Evolutionary conservation across 2,329 filamentous ascomycete genomes (phyloP), one percentile per base, ranked within the genome.

Genomic region (Septoria petroselini): DNA sequence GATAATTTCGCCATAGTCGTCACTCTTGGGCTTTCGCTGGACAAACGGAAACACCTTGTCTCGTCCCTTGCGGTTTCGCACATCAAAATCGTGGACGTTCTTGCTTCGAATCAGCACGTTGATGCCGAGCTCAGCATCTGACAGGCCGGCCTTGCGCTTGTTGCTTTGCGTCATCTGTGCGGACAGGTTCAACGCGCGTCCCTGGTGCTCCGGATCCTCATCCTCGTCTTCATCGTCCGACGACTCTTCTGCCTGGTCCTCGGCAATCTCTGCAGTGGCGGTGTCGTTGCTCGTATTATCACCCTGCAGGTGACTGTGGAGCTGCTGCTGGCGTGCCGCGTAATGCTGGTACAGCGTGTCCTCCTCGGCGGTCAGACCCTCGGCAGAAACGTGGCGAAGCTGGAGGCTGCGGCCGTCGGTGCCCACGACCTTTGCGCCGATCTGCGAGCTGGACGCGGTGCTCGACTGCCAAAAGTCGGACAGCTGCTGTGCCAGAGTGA

Each of bases 1-100:
- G 60, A 98, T 96, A 12, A 94, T 73, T 58, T 98, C 93, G 51
- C 93, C 93, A 70, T 93, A 98, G 57, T 96, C 91, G 65, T 97
- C 93, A 23, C 79, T 82, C 42, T 89, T 83, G 66, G 83, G 86
- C 62, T 88, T 79, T 43, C 89, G 83, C 18, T 91, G 81, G 1
- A 91, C 81, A 45, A 94, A 84, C 0, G 93, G 93, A 65, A 96
- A 97, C 73, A 95, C 86, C 55, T 90, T 84, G 65, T 98, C 93
- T 47, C 91, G 81, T 2, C 93, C 93, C 65, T 88, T 94, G 68
- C 95, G 96, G 29, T 86, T 87, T 33, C 89, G 80, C 1, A 96
- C 86, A 64, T 96, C 89, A 60, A 88, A 98, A 68, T 98, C 93
- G 66, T 93, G 88, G n/a, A 94, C 83, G 11, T 85, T 87, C 66